Conservation (phyloP, 495 filamentous ascomycete species). For the Penicillium dipodomyicola region DNA sequence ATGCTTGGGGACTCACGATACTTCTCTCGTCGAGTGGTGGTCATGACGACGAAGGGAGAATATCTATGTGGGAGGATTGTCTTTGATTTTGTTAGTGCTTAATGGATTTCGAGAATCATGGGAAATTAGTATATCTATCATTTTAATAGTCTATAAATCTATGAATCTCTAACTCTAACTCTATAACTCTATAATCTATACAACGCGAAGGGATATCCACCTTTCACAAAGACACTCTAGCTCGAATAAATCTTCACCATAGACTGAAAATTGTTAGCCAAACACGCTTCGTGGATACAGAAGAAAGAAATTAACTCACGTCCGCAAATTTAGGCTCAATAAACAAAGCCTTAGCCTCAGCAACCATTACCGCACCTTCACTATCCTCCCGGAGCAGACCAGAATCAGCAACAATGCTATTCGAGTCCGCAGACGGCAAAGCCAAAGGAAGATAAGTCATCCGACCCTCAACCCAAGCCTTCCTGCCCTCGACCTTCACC, state of each 20-base stretch:
- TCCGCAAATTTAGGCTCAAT: conserved; percentile 81
- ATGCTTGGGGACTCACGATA: neutral
- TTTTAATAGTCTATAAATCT: neutral
- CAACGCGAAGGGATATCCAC: conserved; percentile 1
- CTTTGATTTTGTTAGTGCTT: neutral
- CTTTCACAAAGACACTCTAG: conserved; percentile 11
- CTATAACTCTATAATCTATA: conserved; percentile 1
- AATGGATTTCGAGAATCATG: no score
- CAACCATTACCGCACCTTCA: conserved; percentile 60
- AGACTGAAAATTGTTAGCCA: conserved; percentile 30
- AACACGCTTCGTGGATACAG: neutral
- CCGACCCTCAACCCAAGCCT: conserved; percentile 42
- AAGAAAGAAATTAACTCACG: conserved; percentile 38
- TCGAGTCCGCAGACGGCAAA: conserved; percentile 9
- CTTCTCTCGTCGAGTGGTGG: conserved; percentile 3
- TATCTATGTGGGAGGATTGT: conserved; percentile 5
- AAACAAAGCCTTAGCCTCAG: conserved; percentile 79
- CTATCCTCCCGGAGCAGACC: conserved; percentile 36
- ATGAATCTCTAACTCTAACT: neutral
- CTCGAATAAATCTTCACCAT: conserved; percentile 41
- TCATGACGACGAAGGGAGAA: neutral
- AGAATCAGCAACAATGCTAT: conserved; percentile 12
- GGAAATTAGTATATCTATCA: neutral
- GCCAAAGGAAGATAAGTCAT: conserved; percentile 32
- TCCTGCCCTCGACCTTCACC: conserved; percentile 39